Percentiles rank a stretch among this genome's conserved stretches.
Evolutionary conservation across 2,329 filamentous ascomycete genomes (phyloP).

Genomic region (Aureobasidium namibiae): DNA sequence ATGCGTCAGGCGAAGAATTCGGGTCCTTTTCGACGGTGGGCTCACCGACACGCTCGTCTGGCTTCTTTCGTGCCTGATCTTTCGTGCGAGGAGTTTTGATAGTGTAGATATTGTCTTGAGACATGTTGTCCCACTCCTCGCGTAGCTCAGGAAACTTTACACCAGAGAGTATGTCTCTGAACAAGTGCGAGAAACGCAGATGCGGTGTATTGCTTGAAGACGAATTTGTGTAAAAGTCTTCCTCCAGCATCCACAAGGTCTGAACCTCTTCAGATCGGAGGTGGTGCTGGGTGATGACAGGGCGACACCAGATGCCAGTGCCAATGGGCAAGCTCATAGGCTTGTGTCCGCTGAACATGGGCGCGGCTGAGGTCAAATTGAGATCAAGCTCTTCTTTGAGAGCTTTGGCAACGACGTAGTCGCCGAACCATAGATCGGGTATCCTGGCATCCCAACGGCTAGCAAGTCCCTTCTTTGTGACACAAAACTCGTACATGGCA

Average conservation of each 20-base stretch:
- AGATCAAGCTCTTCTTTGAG: slow-evolving; percentile 20
- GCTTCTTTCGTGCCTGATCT: slow-evolving; percentile 9
- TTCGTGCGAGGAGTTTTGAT: slow-evolving; percentile 12
- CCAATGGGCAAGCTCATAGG: slow-evolving; percentile 16
- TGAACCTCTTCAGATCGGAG: slow-evolving; percentile 17
- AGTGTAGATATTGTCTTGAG: slow-evolving; percentile 11
- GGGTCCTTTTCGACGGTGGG: slow-evolving; percentile 15
- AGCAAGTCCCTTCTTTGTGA: slow-evolving; percentile 14
- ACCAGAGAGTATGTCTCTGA: slow-evolving; percentile 15
- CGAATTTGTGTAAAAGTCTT: slow-evolving; percentile 12
- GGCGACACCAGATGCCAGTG: slow-evolving; percentile 20
- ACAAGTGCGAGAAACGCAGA: slow-evolving; percentile 1
- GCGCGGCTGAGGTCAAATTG: slow-evolving; percentile 17
- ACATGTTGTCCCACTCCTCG: slow-evolving; percentile 18
- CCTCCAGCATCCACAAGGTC: slow-evolving; percentile 17
- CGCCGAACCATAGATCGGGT: slow-evolving; percentile 19
- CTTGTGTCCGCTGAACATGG: slow-evolving; percentile 19
- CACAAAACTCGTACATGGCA: slow-evolving; percentile 16
- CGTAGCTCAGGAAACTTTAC: slow-evolving; percentile 7
- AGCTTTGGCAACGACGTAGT: slow-evolving; percentile 20
- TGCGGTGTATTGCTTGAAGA: background rate
- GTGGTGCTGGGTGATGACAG: slow-evolving; percentile 21
- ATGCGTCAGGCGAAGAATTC: slow-evolving; percentile 13
- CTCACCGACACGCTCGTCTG: slow-evolving; percentile 14
- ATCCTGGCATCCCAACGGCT: slow-evolving; percentile 19